Evolutionary conservation across 805 yeast species (phyloP).

Genomic region (Ogataea methylovora): DNA sequence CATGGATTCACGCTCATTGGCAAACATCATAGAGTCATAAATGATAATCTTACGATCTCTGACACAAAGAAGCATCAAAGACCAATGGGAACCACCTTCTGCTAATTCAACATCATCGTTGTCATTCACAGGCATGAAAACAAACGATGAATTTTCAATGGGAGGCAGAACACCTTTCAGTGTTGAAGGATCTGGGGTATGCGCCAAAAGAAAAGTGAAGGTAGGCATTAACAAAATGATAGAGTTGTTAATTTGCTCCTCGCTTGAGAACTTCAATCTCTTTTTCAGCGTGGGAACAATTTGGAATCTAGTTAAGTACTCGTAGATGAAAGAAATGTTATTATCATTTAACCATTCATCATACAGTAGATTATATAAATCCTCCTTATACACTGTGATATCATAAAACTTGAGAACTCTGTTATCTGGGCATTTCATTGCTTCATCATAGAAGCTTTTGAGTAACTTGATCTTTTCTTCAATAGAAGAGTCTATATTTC

Average conservation of each 20-base stretch:
- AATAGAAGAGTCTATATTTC: slow-evolving; percentile 6
- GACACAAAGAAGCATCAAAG: slow-evolving; percentile 46
- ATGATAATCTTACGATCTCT: slow-evolving; percentile 41
- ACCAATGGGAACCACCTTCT: slow-evolving; percentile 77
- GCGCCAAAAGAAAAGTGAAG: slow-evolving; percentile 52
- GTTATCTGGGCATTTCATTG: slow-evolving; percentile 11
- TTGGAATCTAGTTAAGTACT: slow-evolving; percentile 35
- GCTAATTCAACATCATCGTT: slow-evolving; percentile 50
- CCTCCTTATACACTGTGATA: slow-evolving; percentile 50
- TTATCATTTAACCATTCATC: slow-evolving; percentile 75
- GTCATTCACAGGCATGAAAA: slow-evolving; percentile 65
- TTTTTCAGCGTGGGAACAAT: slow-evolving; percentile 18
- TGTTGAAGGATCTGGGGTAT: slow-evolving; percentile 34
- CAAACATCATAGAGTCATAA: slow-evolving; percentile 51
- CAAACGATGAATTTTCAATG: slow-evolving; percentile 34
- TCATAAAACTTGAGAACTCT: slow-evolving; percentile 45
- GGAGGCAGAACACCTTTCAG: slow-evolving; percentile 40
- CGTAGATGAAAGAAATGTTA: slow-evolving; percentile 56
- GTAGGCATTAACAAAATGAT: slow-evolving; percentile 49
- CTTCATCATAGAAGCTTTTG: slow-evolving; percentile 8
- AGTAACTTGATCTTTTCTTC: slow-evolving; percentile 11
- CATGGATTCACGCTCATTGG: slow-evolving; percentile 31
- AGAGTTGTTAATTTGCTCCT: slow-evolving; percentile 18
- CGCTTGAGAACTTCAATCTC: slow-evolving; percentile 16
- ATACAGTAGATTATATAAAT: slow-evolving; percentile 47